A percentile compares a stretch with the other conserved stretches of the same genome.
phyloP scores from a whole-genome alignment of 192 early-diverging fungal species.

The Rhizoclosmatium sp. region DNA sequence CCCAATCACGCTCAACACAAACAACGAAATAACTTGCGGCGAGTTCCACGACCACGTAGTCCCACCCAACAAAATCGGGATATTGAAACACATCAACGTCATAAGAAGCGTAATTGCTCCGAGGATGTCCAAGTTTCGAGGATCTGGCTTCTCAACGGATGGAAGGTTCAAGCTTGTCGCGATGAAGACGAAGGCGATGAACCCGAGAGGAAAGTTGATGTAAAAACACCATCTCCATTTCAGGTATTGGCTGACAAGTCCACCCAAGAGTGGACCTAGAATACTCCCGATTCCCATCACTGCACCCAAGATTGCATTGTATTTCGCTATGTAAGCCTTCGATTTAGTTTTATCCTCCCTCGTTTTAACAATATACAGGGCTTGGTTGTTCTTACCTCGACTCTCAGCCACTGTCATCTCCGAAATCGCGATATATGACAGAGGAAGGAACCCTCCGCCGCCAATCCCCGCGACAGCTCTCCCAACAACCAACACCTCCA shows the following conservation, averaged over 20 bases:
- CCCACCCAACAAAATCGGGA: conserved; percentile 75
- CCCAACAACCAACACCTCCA: conserved; percentile 69
- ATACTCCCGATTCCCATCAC: conserved; percentile 75
- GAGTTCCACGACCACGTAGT: conserved; percentile 65
- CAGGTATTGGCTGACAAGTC: conserved; percentile 70
- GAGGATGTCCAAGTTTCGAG: conserved; percentile 77
- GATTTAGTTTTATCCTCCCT: no score
- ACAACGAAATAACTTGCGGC: conserved; percentile 63
- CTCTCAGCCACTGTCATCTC: no score
- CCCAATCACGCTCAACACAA: conserved; percentile 49
- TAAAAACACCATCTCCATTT: conserved; percentile 63
- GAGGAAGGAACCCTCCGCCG: conserved; percentile 69
- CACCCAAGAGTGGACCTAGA: conserved; percentile 83
- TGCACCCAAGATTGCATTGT: conserved; percentile 74
- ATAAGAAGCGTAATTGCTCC: conserved; percentile 64
- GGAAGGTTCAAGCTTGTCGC: conserved; percentile 56
- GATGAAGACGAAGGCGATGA: conserved; percentile 61
- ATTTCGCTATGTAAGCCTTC: conserved; percentile 61
- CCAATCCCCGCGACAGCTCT: conserved; percentile 78
- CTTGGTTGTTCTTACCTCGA: no score
- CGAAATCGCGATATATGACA: no score
- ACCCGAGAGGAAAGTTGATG: conserved; percentile 81
- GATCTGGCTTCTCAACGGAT: background rate
- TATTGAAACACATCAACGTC: conserved; percentile 60
- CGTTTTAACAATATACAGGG: no score